phyloP scores from a whole-genome alignment of 129 eudicot species.

The Flaveria bidentis region DNA sequence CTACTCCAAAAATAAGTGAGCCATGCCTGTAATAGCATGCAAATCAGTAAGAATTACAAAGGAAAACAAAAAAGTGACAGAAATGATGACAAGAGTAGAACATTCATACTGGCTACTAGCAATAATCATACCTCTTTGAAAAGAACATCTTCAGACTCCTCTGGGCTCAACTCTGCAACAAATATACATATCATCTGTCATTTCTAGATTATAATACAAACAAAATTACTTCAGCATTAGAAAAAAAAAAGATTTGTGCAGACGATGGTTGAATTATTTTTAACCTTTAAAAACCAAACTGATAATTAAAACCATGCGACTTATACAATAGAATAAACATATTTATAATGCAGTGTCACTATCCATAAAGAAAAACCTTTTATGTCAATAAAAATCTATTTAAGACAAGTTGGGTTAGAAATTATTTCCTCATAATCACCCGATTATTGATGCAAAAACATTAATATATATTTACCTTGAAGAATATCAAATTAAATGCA shows the following conservation, averaged over 20 bases:
- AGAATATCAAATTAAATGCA: constrained; percentile 10
- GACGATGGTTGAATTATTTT: not conserved
- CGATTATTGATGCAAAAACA: constrained; percentile 13
- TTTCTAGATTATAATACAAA: constrained; percentile 10
- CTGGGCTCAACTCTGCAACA: constrained; percentile 86
- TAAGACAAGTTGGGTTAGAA: constrained; percentile 14
- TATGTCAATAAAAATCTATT: not conserved
- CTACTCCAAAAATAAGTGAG: constrained; percentile 91
- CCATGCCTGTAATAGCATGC: constrained; percentile 71
- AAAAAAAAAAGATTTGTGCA: not conserved
- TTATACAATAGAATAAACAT: constrained; percentile 1
- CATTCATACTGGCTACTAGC: not conserved
- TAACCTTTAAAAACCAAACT: constrained; percentile 14
- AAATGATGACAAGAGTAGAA: not conserved
- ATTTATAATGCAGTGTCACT: not conserved
- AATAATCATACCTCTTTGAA: constrained; percentile 79
- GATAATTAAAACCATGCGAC: constrained; percentile 12
- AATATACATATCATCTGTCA: constrained; percentile 21
- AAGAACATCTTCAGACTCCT: constrained; percentile 99
- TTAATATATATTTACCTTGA: not conserved
- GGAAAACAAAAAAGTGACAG: not conserved
- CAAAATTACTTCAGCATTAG: constrained; percentile 5
- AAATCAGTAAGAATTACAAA: not conserved
- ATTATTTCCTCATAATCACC: not conserved
- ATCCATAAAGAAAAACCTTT: not conserved